Evolutionary conservation across 2,329 filamentous ascomycete species (phyloP), one percentile per base, ranked within the genome.

Genomic region (Aspergillus pseudotamarii): DNA sequence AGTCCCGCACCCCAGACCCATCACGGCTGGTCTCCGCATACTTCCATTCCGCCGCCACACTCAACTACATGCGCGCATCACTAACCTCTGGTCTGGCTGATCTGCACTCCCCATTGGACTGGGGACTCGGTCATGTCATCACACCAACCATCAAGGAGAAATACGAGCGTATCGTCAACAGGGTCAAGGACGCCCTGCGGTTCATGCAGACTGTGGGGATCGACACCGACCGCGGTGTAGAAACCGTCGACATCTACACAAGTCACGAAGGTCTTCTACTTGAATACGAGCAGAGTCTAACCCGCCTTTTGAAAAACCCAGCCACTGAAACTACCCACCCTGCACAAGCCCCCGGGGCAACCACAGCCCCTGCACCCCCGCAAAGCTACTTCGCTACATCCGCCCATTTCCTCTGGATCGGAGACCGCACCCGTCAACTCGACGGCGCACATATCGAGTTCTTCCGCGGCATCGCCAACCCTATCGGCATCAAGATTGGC

Each of bases 321-420:
- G 64, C 66, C n/a, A 69, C 64, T 60, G 66, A 54, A 38, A 32
- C 51, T 3, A 54, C 10, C 23, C 51, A 54, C n/a, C 19, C 19
- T 10, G 68, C 60, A 69, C 69, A 58, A 51, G 48, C 56, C 43
- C 56, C 32, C 62, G 66, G 12, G n/a, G 65, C 57, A 32, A 54
- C 62, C 93, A 19, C 82, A 87, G 28, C 84, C 94, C 63, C 89
- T 87, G 66, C 86, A 87, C 69, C 89, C 90, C 51, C n/a, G 6
- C 46, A 38, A 72, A 88, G 89, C 72, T 96, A 92, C 85, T 98
- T 96, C 82, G 91, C 97, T 79, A 98, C 94, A 0, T 96, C 93
- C 5, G 92, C 93, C 0, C 95, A 99, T 77, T 98, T 99, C 82
- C 86, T 99, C 76, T 99, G 95, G 95, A 96, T 99, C 71, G 95